Evolutionary conservation across 1,284 basidiomycete genomes (phyloP), one percentile per base, ranked within the genome.

Genomic region (Sanghuangporus sanghuang): DNA sequence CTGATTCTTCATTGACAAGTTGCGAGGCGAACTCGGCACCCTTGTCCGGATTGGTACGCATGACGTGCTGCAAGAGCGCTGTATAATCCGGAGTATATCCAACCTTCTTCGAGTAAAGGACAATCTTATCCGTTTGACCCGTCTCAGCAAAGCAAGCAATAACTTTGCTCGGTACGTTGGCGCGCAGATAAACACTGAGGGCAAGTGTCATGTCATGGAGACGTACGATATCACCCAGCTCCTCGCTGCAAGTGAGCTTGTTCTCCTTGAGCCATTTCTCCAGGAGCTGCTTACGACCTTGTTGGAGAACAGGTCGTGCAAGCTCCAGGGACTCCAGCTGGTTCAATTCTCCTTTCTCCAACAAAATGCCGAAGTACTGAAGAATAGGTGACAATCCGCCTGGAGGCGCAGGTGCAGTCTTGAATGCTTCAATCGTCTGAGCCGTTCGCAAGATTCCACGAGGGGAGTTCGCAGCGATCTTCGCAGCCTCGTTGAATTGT

Each of bases 181-280:
- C 97, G 63, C 97, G 90, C 38, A 99, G 87, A 76, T 99, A 99
- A 65, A 99, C 96, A 68, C 95, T 97, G 59, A 99, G 85, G n/a
- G 97, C 97, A 64, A 99, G 85, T 6, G 95, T 98, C 92, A 99
- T 95, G 76, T 99, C 97, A 74, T 95, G 90, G 55, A 90, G 78
- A 59, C 97, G 90, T 62, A 98, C 97, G 68, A 99, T 93, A 75
- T 99, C 97, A 65, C 97, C 97, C 18, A 99, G 89, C 77, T 99
- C 96, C 77, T 99, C 97, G 72, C 91, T 95, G 81, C 97, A 99
- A 67, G 97, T 96, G 68, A 99, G 89, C 86, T 99, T 99, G 81
- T 98, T 98, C 83, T 99, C 97, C 79, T 99, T 99, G 68, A 99
- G 80, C 97, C 97, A 99, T 74, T 99, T 99, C 80, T 99, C 97